These are phyloP conservation scores for Meira miltonrushii DNA, from an alignment of 1,284 basidiomycete genomes.

Conservation along the genomic window DNA sequence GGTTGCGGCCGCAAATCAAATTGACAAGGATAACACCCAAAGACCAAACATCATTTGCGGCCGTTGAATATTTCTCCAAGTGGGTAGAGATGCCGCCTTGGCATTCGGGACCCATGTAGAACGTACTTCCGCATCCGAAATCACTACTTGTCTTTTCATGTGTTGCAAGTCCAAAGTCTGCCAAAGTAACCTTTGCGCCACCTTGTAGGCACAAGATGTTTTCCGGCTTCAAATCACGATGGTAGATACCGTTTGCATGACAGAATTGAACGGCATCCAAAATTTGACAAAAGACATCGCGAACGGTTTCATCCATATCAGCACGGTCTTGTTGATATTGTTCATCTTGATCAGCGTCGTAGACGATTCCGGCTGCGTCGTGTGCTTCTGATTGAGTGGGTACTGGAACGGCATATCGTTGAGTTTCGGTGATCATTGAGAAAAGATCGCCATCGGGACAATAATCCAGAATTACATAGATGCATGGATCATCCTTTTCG, in stretches of 20 bases:
- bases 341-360: slow-evolving; percentile 12
- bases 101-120: slow-evolving; percentile 96
- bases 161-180: slow-evolving; percentile 95
- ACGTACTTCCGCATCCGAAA: slow-evolving; percentile 91
- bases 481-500: slow-evolving; percentile 56
- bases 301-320: slow-evolving; percentile 43
- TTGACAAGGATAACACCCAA: slow-evolving; percentile 88
- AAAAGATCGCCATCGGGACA: slow-evolving; percentile 87
- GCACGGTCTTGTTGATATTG: slow-evolving; percentile 20
- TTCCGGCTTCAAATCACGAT: slow-evolving; percentile 96
- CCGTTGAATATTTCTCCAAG: slow-evolving; percentile 65
- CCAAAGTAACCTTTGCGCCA: slow-evolving; percentile 77
- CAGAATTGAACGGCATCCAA: slow-evolving; percentile 86
- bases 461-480: slow-evolving; percentile 64
- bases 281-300: slow-evolving; percentile 57
- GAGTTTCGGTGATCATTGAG: slow-evolving; percentile 64
- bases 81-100: slow-evolving; percentile 66
- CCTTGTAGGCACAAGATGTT: slow-evolving; percentile 78
- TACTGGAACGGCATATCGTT: slow-evolving; percentile 61
- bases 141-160: slow-evolving; percentile 79
- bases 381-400: slow-evolving; percentile 6
- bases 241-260: slow-evolving; percentile 70
- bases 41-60: slow-evolving; percentile 79
- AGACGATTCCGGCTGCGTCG: slow-evolving; percentile 14
- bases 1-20: slow-evolving; percentile 78